Percentiles rank a stretch among this genome's conserved stretches.
These are phyloP conservation scores for Aspergillus sp. DNA, from an alignment of 2,329 filamentous ascomycete species.

Conservation along the genomic window DNA sequence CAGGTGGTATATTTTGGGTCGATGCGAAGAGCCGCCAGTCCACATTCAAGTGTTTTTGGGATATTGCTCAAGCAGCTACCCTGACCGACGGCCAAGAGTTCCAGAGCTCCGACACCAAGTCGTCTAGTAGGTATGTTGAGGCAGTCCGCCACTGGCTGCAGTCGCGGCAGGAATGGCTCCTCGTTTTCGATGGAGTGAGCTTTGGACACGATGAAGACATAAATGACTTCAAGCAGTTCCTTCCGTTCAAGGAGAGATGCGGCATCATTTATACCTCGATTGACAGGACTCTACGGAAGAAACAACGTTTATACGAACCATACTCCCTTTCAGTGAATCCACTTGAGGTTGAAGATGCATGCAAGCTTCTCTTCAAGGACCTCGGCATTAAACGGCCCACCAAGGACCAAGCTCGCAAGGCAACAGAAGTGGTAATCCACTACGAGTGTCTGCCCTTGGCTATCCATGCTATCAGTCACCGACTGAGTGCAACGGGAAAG, in stretches of 20 bases:
- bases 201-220: slow-evolving; percentile 58
- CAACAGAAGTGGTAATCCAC: slow-evolving; percentile 61
- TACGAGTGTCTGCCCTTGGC: slow-evolving; percentile 67
- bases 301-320: slow-evolving; percentile 61
- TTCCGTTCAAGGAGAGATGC: slow-evolving; percentile 64
- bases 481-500: slow-evolving; percentile 61
- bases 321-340: slow-evolving; percentile 57
- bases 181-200: slow-evolving; percentile 66
- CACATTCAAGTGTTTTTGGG: slow-evolving; percentile 63
- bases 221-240: slow-evolving; percentile 55
- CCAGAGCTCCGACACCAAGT: slow-evolving; percentile 37
- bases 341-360: slow-evolving; percentile 58
- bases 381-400: slow-evolving; percentile 59
- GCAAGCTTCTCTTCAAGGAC: slow-evolving; percentile 61
- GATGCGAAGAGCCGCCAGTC: slow-evolving; percentile 61
- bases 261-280: slow-evolving; percentile 70
- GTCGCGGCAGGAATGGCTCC: slow-evolving; percentile 61
- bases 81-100: slow-evolving; percentile 46
- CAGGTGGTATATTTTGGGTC: slow-evolving; percentile 70
- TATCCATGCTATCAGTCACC: slow-evolving; percentile 65
- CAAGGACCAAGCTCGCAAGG: slow-evolving; percentile 56
- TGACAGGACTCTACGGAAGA: slow-evolving; percentile 56
- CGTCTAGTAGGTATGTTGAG: slow-evolving; percentile 53
- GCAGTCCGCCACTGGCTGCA: slow-evolving; percentile 64
- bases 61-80: slow-evolving; percentile 61